phyloP scores from a whole-genome alignment of 441 rosid species.

The Erodium moschatum region DNA sequence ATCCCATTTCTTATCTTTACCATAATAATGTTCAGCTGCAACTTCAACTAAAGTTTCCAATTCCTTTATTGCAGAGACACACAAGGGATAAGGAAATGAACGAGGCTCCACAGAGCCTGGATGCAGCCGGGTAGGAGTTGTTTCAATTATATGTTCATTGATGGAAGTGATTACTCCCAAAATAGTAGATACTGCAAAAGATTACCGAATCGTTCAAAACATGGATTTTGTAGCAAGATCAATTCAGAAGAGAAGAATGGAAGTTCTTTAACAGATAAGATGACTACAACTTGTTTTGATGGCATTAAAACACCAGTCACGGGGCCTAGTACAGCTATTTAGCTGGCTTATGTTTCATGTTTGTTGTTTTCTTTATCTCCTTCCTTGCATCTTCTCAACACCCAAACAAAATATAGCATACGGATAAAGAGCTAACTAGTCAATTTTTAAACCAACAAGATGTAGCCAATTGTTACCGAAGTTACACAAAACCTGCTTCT shows the following conservation, averaged over 20 bases:
- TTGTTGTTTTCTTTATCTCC: not conserved
- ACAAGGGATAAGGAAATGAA: constrained; percentile 62
- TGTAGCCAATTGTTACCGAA: constrained; percentile 70
- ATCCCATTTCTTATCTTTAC: constrained; percentile 75
- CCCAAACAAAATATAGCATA: constrained; percentile 9
- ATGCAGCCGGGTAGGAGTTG: constrained; percentile 40
- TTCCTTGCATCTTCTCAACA: not conserved
- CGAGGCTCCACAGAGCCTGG: constrained; percentile 30
- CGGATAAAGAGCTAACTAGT: constrained; percentile 6
- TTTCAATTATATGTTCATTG: constrained; percentile 73
- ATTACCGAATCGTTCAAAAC: constrained; percentile 24
- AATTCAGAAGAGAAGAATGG: not conserved
- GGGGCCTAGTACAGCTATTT: not conserved
- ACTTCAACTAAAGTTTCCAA: constrained; percentile 88
- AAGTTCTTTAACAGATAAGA: not conserved
- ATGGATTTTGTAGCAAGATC: not conserved
- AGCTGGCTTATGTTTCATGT: not conserved
- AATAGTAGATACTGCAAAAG: constrained; percentile 67
- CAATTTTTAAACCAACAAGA: constrained; percentile 30
- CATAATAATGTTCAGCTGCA: constrained; percentile 65
- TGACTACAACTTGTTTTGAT: not conserved
- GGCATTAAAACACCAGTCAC: not conserved
- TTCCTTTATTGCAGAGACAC: constrained; percentile 70
- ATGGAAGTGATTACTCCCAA: constrained; percentile 74
- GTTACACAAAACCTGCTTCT: constrained; percentile 99